Conservation (phyloP, 2,329 filamentous ascomycete genomes). For the Huntiella moniliformis region DNA sequence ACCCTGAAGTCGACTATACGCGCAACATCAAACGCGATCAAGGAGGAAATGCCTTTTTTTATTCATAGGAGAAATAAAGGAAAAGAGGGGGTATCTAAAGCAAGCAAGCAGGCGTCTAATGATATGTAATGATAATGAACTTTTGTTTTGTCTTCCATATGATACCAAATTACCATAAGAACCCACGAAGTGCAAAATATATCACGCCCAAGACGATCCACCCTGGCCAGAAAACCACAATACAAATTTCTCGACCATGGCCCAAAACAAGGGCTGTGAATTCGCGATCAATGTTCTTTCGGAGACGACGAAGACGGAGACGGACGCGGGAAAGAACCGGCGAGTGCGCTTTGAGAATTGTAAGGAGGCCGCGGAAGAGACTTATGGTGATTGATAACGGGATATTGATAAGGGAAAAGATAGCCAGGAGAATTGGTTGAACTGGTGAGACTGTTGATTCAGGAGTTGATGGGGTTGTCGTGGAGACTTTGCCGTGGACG, state of each 20-base stretch:
- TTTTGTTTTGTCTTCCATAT: background rate
- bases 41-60: slow-evolving; percentile 88
- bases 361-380: background rate
- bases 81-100: background rate
- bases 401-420: background rate
- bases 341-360: background rate
- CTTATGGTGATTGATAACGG: background rate
- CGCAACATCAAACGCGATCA: slow-evolving; percentile 61
- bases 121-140: background rate
- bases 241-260: slow-evolving; percentile 27
- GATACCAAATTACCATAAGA: background rate
- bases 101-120: background rate
- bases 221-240: slow-evolving; percentile 38
- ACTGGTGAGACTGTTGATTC: background rate
- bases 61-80: slow-evolving; percentile 25
- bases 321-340: background rate
- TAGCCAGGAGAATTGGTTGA: background rate
- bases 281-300: slow-evolving; percentile 23
- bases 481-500: background rate
- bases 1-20: slow-evolving; percentile 71
- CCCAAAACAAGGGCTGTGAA: slow-evolving; percentile 33
- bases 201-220: slow-evolving; percentile 28
- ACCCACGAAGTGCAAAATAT: background rate
- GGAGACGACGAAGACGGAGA: slow-evolving; percentile 1
- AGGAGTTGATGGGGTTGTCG: background rate